phyloP scores from a whole-genome alignment of 805 yeast genomes.

The Candida odintsovae region DNA sequence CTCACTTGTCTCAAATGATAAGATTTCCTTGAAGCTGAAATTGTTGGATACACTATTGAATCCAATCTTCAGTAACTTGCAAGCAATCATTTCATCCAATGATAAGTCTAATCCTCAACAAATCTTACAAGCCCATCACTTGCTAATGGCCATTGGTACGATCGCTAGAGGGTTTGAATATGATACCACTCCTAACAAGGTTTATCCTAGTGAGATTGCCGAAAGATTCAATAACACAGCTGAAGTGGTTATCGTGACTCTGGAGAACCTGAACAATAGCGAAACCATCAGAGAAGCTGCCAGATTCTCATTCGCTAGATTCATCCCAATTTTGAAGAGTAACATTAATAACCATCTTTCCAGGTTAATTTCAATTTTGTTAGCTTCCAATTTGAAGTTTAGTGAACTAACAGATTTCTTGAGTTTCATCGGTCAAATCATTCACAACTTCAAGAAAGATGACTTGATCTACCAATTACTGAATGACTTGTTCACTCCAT shows the following conservation, averaged over 20 bases:
- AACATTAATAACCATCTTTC: conserved; percentile 50
- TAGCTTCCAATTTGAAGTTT: conserved; percentile 50
- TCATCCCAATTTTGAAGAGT: conserved; percentile 66
- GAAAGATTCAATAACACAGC: conserved; percentile 62
- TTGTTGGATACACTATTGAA: conserved; percentile 62
- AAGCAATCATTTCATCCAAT: conserved; percentile 49
- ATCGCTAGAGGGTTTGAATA: conserved; percentile 74
- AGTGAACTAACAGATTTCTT: conserved; percentile 75
- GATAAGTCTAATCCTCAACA: conserved; percentile 33
- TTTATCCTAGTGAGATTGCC: conserved; percentile 31
- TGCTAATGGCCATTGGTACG: conserved; percentile 84
- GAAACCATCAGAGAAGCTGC: conserved; percentile 79
- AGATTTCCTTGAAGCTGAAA: conserved; percentile 33
- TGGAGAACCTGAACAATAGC: conserved; percentile 64
- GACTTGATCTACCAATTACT: conserved; percentile 67
- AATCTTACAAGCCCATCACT: conserved; percentile 77
- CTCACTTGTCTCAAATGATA: conserved; percentile 40
- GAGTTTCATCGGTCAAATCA: conserved; percentile 81
- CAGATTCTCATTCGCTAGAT: conserved; percentile 80
- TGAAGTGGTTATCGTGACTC: conserved; percentile 75
- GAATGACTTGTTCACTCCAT: conserved; percentile 69
- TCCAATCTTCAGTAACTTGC: conserved; percentile 70
- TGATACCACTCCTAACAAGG: conserved; percentile 25
- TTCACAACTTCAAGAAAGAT: conserved; percentile 68
- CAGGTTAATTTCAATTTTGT: conserved; percentile 63